phyloP scores from a whole-genome alignment of 2,329 filamentous ascomycete species.

The Colletotrichum chrysophilum region DNA sequence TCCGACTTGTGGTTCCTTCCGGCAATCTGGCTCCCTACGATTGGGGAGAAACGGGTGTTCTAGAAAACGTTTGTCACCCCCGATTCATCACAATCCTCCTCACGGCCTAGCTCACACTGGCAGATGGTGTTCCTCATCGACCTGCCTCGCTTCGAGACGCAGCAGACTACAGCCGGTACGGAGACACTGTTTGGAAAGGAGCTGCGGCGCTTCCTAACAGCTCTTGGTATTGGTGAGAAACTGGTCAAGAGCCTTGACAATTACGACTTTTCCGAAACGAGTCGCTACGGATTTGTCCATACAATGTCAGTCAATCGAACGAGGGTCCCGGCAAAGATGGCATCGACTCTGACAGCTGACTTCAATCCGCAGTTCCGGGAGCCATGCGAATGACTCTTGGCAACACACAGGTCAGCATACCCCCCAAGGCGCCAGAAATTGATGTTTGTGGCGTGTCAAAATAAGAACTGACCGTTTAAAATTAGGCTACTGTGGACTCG shows the following conservation, averaged over 20 bases:
- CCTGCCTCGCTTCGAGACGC: slow-evolving; percentile 66
- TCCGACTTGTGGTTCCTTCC: slow-evolving; percentile 84
- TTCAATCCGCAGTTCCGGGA: slow-evolving; percentile 53
- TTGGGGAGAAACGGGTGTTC: slow-evolving; percentile 83
- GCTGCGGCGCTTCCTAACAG: slow-evolving; percentile 72
- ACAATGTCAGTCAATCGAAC: slow-evolving; percentile 66
- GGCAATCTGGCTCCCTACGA: slow-evolving; percentile 87
- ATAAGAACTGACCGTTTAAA: slow-evolving; percentile 22
- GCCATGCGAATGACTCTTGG: slow-evolving; percentile 54
- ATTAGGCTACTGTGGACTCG: slow-evolving; percentile 76
- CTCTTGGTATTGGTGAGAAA: slow-evolving; percentile 67
- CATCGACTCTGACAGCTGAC: slow-evolving; percentile 25
- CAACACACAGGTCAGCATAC: slow-evolving; percentile 41
- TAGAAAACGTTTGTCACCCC: slow-evolving; percentile 75
- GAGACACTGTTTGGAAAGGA: slow-evolving; percentile 67
- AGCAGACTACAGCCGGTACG: slow-evolving; percentile 38
- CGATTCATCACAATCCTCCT: background rate
- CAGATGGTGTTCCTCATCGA: slow-evolving; percentile 91
- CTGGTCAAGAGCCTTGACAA: slow-evolving; percentile 72
- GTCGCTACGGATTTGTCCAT: slow-evolving; percentile 79
- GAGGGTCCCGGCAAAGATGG: background rate
- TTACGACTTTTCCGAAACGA: slow-evolving; percentile 83
- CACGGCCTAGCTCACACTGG: slow-evolving; percentile 19
- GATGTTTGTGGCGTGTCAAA: background rate
- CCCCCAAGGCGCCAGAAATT: slow-evolving; percentile 8